Percentiles rank a stretch among this genome's conserved stretches.
Evolutionary conservation across 352 stramenopile species (phyloP).

Genomic region (Globisporangium recalcitrans): DNA sequence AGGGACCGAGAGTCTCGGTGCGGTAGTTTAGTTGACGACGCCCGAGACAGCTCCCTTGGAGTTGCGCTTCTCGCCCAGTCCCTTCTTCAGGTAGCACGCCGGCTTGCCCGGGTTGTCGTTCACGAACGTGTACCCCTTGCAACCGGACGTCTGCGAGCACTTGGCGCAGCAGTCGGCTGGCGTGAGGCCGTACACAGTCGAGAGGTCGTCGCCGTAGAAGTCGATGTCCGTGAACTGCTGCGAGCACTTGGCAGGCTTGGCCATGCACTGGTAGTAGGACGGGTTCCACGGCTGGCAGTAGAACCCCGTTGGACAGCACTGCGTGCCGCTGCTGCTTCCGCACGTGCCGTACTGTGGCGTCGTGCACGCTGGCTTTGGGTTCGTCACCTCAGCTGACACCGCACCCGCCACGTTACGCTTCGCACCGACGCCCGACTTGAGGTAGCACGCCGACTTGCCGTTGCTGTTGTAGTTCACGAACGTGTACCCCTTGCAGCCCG

Average conservation of each 20-base stretch:
- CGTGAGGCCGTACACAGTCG: constrained; percentile 26
- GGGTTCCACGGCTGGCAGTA: constrained; percentile 43
- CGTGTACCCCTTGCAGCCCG: constrained; percentile 25
- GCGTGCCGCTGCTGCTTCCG: not conserved
- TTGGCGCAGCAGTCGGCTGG: constrained; percentile 33
- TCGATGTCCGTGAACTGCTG: constrained; percentile 39
- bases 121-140: constrained; percentile 49
- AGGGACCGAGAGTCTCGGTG: no score
- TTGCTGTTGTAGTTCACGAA: constrained; percentile 23
- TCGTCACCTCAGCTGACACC: constrained; percentile 9
- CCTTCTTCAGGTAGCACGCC: constrained; percentile 28
- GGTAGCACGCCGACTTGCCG: constrained; percentile 8
- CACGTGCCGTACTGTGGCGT: constrained; percentile 19
- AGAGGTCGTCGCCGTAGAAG: constrained; percentile 46
- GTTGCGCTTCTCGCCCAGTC: not conserved
- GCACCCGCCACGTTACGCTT: not conserved
- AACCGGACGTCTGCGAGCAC: constrained; percentile 34
- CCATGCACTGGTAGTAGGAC: constrained; percentile 34
- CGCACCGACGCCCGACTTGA: constrained; percentile 8
- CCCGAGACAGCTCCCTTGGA: constrained; percentile 13
- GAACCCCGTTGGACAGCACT: constrained; percentile 26
- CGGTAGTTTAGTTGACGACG: constrained; percentile 11
- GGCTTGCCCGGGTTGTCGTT: not conserved
- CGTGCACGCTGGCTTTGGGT: constrained; percentile 12
- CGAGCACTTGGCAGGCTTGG: constrained; percentile 26